Percentiles rank a stretch among this genome's conserved stretches.
Evolutionary conservation across 306 rosid genomes (phyloP).

Genomic region (Hylodesmum podocarpum): DNA sequence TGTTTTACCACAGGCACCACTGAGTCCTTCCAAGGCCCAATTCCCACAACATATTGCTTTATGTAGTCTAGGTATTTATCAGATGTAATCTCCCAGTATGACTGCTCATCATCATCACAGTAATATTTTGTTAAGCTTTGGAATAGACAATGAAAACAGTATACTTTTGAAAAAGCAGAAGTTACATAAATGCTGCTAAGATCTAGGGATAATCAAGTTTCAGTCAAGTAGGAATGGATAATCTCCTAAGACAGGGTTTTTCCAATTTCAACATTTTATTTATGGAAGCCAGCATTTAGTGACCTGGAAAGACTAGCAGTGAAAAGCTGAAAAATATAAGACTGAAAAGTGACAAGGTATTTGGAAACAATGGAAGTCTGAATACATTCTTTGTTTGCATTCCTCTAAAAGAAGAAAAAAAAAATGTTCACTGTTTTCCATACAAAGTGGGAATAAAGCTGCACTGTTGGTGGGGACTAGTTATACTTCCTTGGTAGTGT

Average conservation of each 20-base stretch:
- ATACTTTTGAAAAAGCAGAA: neutral
- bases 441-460: neutral
- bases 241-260: neutral
- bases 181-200: neutral
- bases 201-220: neutral
- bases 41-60: constrained; percentile 74
- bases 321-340: neutral
- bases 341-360: neutral
- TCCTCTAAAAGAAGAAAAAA: neutral
- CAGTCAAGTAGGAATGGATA: neutral
- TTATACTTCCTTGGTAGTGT: neutral
- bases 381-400: neutral
- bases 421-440: neutral
- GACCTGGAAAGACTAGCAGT: neutral
- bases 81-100: constrained; percentile 91
- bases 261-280: neutral
- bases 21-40: constrained; percentile 96
- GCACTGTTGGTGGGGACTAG: neutral
- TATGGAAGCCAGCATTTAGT: neutral
- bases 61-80: constrained; percentile 70
- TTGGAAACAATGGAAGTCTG: neutral
- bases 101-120: constrained; percentile 51
- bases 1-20: constrained; percentile 61
- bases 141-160: neutral
- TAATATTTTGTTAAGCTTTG: constrained; percentile 15